These are phyloP conservation scores for Hypoxylon sp. DNA, from an alignment of 2,329 filamentous ascomycete genomes.

Conservation along the genomic window DNA sequence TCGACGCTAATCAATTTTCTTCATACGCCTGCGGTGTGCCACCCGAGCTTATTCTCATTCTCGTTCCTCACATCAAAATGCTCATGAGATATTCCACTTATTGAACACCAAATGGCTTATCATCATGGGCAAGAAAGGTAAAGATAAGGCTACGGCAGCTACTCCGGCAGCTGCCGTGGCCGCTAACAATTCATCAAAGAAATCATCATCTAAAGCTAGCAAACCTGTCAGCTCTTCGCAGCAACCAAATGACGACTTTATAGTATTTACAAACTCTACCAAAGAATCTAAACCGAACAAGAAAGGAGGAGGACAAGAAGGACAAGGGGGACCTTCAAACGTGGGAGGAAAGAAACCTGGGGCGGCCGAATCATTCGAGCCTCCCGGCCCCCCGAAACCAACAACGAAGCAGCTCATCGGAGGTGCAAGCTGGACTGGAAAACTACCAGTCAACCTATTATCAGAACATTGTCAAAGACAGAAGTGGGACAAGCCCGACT, in stretches of 20 bases:
- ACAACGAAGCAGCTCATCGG: constrained; percentile 85
- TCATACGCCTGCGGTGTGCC: background rate
- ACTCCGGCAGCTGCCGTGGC: constrained; percentile 43
- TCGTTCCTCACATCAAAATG: background rate
- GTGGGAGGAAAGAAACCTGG: constrained; percentile 35
- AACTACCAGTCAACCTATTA: constrained; percentile 91
- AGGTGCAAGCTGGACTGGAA: constrained; percentile 96
- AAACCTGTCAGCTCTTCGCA: constrained; percentile 35
- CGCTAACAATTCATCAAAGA: constrained; percentile 41
- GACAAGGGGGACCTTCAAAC: constrained; percentile 35
- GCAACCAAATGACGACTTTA: constrained; percentile 61
- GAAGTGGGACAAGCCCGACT: constrained; percentile 94
- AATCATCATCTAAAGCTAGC: constrained; percentile 46
- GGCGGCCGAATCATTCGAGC: constrained; percentile 46
- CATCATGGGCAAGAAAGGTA: constrained; percentile 62
- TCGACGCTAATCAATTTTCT: constrained; percentile 17
- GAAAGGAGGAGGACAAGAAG: constrained; percentile 40
- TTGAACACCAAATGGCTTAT: constrained; percentile 35
- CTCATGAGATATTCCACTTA: constrained; percentile 6
- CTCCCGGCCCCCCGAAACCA: constrained; percentile 62
- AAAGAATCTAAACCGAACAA: constrained; percentile 60
- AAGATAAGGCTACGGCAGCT: constrained; percentile 57
- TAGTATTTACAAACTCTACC: constrained; percentile 66
- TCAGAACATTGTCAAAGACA: constrained; percentile 96
- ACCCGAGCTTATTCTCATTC: constrained; percentile 4